Conservation (phyloP, 1,284 basidiomycete genomes). For the Dichomitus squalens region DNA sequence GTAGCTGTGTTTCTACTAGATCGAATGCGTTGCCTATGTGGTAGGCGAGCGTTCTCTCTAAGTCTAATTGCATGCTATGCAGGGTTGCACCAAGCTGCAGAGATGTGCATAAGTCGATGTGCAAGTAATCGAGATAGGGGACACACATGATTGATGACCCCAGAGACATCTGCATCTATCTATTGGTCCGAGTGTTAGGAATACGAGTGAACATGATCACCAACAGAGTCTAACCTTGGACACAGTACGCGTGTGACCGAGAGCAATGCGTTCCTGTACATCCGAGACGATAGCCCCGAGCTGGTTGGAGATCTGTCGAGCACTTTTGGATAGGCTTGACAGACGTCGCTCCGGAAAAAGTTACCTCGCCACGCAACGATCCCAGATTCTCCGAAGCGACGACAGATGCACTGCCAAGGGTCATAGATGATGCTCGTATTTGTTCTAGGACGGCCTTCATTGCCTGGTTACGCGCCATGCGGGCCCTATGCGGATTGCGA, state of each 20-base stretch:
- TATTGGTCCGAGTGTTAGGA: background rate
- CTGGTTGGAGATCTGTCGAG: conserved; percentile 1
- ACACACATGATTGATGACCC: background rate
- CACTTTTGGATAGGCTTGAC: background rate
- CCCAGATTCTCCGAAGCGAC: conserved; percentile 20
- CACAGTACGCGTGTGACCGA: conserved; percentile 2
- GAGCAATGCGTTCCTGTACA: background rate
- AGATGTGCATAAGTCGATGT: background rate
- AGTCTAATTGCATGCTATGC: background rate
- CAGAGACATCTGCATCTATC: conserved; percentile 1
- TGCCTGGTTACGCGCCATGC: too few relatives aligned
- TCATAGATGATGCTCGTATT: conserved; percentile 27
- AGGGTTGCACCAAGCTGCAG: conserved; percentile 3
- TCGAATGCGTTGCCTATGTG: background rate
- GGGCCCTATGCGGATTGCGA: too few relatives aligned
- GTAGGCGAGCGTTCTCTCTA: background rate
- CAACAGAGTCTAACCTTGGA: conserved; percentile 1
- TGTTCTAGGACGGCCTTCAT: conserved; percentile 30
- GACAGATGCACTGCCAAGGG: conserved; percentile 26
- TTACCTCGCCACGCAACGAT: conserved; percentile 16
- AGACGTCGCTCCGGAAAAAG: background rate
- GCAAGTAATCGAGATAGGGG: too few relatives aligned
- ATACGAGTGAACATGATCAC: too few relatives aligned
- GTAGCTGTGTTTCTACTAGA: background rate
- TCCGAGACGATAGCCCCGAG: background rate